A percentile compares a stretch with the other conserved stretches of the same genome.
Evolutionary conservation across 371 early-diverging fungal genomes (phyloP).

Genomic region (Batkoa obscura): DNA sequence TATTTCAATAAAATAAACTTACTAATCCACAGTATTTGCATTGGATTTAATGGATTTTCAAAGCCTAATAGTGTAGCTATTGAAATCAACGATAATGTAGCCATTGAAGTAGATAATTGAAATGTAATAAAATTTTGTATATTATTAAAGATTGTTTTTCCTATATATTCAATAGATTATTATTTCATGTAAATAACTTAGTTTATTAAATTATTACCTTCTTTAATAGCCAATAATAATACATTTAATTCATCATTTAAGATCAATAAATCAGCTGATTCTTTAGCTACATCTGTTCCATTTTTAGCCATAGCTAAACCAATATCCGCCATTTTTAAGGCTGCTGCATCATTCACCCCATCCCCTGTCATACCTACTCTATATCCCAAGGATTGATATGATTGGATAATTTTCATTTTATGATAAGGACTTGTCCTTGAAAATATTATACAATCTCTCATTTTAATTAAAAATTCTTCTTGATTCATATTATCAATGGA

Average conservation of each 20-base stretch:
- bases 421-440: conserved; percentile 83
- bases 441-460: conserved; percentile 47
- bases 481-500: conserved; percentile 49
- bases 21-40: conserved; percentile 96
- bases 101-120: conserved; percentile 67
- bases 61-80: conserved; percentile 68
- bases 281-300: conserved; percentile 79
- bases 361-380: conserved; percentile 90
- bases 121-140: conserved; percentile 81
- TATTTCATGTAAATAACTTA: too few species aligned
- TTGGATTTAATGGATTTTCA: conserved; percentile 85
- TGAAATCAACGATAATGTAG: conserved; percentile 72
- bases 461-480: conserved; percentile 33
- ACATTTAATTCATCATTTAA: conserved; percentile 73
- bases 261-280: conserved; percentile 84
- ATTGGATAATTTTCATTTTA: conserved; percentile 68
- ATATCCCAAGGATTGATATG: conserved; percentile 46
- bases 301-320: conserved; percentile 81
- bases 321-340: conserved; percentile 72
- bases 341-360: conserved; percentile 92
- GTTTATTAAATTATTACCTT: conserved; percentile 22
- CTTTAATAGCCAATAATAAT: conserved; percentile 68
- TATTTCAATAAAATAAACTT: conserved; percentile 15
- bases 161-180: too few species aligned
- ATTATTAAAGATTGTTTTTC: conserved; percentile 76